Evolutionary conservation across 2,329 filamentous ascomycete genomes (phyloP).

Genomic region (Passalora sequoiae): DNA sequence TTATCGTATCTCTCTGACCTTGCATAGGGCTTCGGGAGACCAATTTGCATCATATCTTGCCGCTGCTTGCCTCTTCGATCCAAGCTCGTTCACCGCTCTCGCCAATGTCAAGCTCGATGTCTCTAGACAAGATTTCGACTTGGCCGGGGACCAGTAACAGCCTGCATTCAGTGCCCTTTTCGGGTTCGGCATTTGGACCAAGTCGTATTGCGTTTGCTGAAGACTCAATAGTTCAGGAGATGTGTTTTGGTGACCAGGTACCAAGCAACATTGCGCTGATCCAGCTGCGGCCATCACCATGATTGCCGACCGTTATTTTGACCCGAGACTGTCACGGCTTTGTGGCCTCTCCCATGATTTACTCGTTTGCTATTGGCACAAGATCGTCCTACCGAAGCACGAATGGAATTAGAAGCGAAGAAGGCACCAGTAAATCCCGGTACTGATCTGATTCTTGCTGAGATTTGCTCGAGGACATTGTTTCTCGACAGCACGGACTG

Average conservation of each 20-base stretch:
- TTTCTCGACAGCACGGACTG: too few relatives aligned
- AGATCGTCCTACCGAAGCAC: too few relatives aligned
- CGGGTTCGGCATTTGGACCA: too few relatives aligned
- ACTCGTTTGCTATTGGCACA: too few relatives aligned
- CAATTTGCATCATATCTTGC: slow-evolving; percentile 7
- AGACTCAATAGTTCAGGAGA: too few relatives aligned
- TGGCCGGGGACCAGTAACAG: slow-evolving; percentile 13
- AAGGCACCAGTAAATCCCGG: too few relatives aligned
- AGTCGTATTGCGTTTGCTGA: too few relatives aligned
- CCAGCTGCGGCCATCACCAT: not conserved
- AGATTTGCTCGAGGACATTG: too few relatives aligned
- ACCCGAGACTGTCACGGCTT: too few relatives aligned
- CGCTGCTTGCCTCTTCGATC: slow-evolving; percentile 4
- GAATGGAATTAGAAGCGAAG: too few relatives aligned
- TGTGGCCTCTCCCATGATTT: too few relatives aligned
- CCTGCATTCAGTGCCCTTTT: slow-evolving; percentile 33
- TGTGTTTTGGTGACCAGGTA: slow-evolving; percentile 6
- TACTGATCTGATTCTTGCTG: too few relatives aligned
- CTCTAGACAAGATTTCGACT: slow-evolving; percentile 17
- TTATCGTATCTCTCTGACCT: not conserved
- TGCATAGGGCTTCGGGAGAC: slow-evolving; percentile 1
- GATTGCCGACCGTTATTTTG: slow-evolving; percentile 28
- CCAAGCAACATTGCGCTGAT: slow-evolving; percentile 10
- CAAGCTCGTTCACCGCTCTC: slow-evolving; percentile 15
- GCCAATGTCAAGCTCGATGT: slow-evolving; percentile 20